Conservation (phyloP, 257 asterid species). For the Haberlea rhodopensis region DNA sequence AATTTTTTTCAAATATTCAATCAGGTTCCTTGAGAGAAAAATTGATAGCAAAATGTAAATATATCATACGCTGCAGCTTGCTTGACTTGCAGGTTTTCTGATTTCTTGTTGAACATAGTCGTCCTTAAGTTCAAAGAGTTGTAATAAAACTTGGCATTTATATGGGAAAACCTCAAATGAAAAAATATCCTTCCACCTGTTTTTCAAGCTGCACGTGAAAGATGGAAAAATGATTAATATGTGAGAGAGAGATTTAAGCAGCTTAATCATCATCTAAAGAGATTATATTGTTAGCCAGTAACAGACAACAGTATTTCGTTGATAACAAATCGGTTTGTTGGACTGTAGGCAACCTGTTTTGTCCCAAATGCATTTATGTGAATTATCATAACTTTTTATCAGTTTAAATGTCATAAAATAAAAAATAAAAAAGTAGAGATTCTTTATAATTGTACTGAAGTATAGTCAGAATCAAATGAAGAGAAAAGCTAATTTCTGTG, state of each 20-base stretch:
- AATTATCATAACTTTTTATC: not conserved
- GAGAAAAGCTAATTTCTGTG: not conserved
- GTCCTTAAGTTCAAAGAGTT: slow-evolving; percentile 75
- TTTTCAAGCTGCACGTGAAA: slow-evolving; percentile 46
- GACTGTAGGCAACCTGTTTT: slow-evolving; percentile 8
- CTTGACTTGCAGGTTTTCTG: slow-evolving; percentile 55
- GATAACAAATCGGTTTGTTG: slow-evolving; percentile 4
- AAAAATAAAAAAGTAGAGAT: slow-evolving; percentile 2
- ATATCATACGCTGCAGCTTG: slow-evolving; percentile 66
- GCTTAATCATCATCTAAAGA: slow-evolving; percentile 1
- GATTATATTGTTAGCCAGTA: not conserved
- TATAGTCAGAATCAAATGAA: slow-evolving; percentile 1
- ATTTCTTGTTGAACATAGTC: slow-evolving; percentile 91
- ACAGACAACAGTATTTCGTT: slow-evolving; percentile 19
- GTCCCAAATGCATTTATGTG: slow-evolving; percentile 9
- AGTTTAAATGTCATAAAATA: slow-evolving; percentile 15
- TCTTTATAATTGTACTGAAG: slow-evolving; percentile 8
- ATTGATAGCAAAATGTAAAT: slow-evolving; percentile 20
- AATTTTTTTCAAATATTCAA: slow-evolving; percentile 12
- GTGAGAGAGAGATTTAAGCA: slow-evolving; percentile 7
- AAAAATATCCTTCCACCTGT: slow-evolving; percentile 84
- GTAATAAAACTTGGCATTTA: slow-evolving; percentile 61
- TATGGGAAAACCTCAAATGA: slow-evolving; percentile 70
- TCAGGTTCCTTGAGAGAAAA: slow-evolving; percentile 19
- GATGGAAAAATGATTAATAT: slow-evolving; percentile 20